Evolutionary conservation across 176 grass and related monocot species (phyloP).

Genomic region (Pontederia paniculata): DNA sequence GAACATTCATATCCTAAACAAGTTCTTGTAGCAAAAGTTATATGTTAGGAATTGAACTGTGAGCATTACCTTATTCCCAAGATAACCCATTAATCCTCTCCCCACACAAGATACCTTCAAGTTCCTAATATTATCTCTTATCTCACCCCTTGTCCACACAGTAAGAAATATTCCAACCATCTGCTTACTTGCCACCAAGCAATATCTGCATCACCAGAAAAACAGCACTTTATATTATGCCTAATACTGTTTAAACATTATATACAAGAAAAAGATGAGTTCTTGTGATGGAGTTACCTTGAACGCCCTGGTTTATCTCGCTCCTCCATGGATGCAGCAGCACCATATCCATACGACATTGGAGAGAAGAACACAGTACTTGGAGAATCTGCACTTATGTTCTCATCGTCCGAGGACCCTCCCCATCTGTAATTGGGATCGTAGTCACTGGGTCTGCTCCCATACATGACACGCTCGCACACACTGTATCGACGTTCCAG

Average conservation of each 20-base stretch:
- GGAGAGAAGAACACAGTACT: conserved; percentile 25
- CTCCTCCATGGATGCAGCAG: background rate
- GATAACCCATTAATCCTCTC: conserved; percentile 1
- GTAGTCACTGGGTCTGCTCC: conserved; percentile 55
- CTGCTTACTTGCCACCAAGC: background rate
- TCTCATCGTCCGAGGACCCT: conserved; percentile 47
- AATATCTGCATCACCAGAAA: background rate
- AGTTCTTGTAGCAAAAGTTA: background rate
- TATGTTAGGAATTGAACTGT: background rate
- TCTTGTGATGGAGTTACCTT: background rate
- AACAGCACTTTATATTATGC: background rate
- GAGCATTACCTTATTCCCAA: background rate
- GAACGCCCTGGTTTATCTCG: background rate
- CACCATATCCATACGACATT: background rate
- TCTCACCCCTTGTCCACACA: background rate
- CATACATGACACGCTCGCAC: conserved; percentile 40
- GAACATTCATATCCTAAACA: no score
- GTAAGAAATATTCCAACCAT: background rate
- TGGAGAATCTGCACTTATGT: conserved; percentile 28
- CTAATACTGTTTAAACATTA: background rate
- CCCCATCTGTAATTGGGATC: conserved; percentile 37
- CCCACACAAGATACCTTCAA: background rate
- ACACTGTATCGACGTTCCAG: conserved; percentile 74
- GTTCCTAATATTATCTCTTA: background rate
- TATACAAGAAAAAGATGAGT: background rate